Conservation (phyloP, 192 early-diverging fungal species). For the Coemansia sp. region DNA sequence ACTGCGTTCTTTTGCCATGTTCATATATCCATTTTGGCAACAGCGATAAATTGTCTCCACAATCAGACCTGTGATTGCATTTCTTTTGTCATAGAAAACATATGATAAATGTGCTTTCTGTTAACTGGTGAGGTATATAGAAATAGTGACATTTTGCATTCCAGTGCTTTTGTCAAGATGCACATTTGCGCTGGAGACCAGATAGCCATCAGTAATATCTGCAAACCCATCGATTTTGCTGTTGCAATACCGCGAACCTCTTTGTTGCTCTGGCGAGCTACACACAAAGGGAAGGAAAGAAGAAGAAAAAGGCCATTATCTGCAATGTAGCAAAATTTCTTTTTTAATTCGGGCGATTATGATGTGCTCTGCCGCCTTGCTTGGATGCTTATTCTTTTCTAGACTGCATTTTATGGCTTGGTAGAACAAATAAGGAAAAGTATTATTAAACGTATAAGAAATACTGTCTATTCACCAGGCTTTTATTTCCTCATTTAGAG, state of each 20-base stretch:
- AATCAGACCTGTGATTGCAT: neutral
- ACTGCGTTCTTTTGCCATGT: slow-evolving; percentile 5
- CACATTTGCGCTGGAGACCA: neutral
- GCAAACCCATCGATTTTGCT: slow-evolving; percentile 41
- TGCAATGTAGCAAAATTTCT: neutral
- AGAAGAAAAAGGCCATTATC: neutral
- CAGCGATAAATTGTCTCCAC: neutral
- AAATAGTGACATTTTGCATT: neutral
- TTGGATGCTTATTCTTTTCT: neutral
- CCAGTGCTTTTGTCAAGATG: neutral
- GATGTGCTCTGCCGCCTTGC: neutral
- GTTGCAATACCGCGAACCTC: slow-evolving; percentile 8
- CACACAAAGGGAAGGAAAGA: neutral
- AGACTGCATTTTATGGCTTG: slow-evolving; percentile 1
- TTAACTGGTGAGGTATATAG: neutral
- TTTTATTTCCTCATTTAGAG: neutral
- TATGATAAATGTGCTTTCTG: neutral
- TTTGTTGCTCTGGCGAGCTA: slow-evolving; percentile 4
- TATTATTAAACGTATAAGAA: neutral
- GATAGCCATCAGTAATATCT: slow-evolving; percentile 55
- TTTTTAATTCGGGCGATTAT: neutral
- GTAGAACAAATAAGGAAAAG: neutral
- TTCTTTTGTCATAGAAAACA: neutral
- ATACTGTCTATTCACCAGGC: neutral
- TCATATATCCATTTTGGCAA: slow-evolving; percentile 10